Conservation (phyloP, 2,329 filamentous ascomycete species). For the Penicillium frequentans region DNA sequence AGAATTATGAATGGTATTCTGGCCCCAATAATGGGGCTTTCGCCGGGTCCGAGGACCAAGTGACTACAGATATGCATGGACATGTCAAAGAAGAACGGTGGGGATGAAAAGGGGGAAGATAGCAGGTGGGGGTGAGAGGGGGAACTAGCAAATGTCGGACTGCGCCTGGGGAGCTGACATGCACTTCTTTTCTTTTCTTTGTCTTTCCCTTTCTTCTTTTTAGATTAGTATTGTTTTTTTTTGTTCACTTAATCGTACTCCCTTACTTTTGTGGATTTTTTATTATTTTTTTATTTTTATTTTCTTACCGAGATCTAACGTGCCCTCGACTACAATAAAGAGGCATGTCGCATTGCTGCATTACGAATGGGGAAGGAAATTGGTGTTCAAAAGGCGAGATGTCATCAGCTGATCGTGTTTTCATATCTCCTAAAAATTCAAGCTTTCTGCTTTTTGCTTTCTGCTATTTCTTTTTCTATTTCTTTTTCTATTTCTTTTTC, state of each 20-base stretch:
- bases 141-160: background rate
- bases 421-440: background rate
- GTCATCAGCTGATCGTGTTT: background rate
- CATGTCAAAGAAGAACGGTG: background rate
- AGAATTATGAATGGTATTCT: conserved; percentile 14
- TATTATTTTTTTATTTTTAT: conserved; percentile 3
- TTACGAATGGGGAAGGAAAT: background rate
- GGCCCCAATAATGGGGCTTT: conserved; percentile 17
- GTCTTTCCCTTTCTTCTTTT: background rate
- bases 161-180: background rate
- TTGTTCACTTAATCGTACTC: background rate
- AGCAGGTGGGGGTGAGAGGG: background rate
- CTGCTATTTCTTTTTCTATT: background rate
- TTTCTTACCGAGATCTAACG: background rate
- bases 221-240: background rate
- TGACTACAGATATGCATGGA: conserved; percentile 15
- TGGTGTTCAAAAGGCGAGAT: conserved; percentile 3
- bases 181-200: background rate
- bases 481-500: too few species aligned
- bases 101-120: background rate
- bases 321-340: conserved; percentile 13
- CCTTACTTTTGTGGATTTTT: background rate
- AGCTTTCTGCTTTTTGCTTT: background rate
- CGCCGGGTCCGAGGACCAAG: conserved; percentile 15
- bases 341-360: conserved; percentile 5